Evolutionary conservation across 106 monocot genomes (phyloP).

Genomic region (Dioscorea dumetorum): DNA sequence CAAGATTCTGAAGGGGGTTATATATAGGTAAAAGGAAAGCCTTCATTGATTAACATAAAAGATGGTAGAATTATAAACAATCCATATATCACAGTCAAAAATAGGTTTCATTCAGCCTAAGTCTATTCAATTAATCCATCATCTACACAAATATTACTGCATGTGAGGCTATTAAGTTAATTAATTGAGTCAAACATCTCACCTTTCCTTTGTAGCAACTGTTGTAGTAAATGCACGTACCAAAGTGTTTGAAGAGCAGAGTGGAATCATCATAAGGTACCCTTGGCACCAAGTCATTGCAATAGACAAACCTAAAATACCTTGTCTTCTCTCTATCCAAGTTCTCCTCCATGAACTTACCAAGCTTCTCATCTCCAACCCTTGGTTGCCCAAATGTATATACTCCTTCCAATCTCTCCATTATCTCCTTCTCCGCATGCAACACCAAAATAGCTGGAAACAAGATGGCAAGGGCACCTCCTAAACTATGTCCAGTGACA

Average conservation of each 20-base stretch:
- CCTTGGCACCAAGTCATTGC: constrained; percentile 78
- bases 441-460: constrained; percentile 50
- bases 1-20: no score
- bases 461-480: constrained; percentile 74
- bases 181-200: no score
- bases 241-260: constrained; percentile 76
- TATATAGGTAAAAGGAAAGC: no score
- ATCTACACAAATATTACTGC: no score
- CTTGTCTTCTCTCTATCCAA: not conserved
- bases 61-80: no score
- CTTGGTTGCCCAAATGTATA: constrained; percentile 90
- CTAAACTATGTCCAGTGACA: constrained; percentile 81
- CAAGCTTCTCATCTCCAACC: constrained; percentile 60
- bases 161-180: no score
- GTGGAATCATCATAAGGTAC: constrained; percentile 64
- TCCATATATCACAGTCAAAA: no score
- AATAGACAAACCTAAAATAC: constrained; percentile 66
- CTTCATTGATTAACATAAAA: no score
- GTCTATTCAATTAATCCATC: no score
- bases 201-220: constrained; percentile 69
- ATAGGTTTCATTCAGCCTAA: no score
- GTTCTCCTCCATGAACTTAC: constrained; percentile 19
- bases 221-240: constrained; percentile 62
- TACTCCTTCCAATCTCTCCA: constrained; percentile 53
- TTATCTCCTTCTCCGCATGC: constrained; percentile 37